A percentile compares a stretch with the other conserved stretches of the same genome.
Evolutionary conservation across 73 alveolate species (phyloP).

Genomic region (Effrenium voratum): DNA sequence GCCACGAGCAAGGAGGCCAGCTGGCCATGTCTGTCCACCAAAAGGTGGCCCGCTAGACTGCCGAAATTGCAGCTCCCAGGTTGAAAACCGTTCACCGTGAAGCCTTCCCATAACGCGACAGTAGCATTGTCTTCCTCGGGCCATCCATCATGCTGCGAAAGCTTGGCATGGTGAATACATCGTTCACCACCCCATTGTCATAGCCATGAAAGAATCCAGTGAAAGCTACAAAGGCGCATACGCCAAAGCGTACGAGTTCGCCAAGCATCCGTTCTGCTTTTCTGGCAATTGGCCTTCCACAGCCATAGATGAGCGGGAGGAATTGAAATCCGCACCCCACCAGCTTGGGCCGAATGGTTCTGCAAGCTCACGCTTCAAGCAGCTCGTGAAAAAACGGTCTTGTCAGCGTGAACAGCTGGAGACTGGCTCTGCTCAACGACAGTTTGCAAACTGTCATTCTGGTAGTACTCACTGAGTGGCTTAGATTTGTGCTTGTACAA

Average conservation of each 20-base stretch:
- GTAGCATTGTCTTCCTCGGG: slow-evolving; percentile 61
- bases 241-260: too few relatives aligned
- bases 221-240: not conserved
- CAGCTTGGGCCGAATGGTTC: not conserved
- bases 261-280: not conserved
- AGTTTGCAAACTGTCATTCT: not conserved
- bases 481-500: not conserved
- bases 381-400: slow-evolving; percentile 28
- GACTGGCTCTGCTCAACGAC: slow-evolving; percentile 17
- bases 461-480: not conserved
- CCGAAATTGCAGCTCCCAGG: slow-evolving; percentile 40
- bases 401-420: too few relatives aligned
- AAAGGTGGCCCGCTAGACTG: slow-evolving; percentile 64
- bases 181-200: slow-evolving; percentile 86
- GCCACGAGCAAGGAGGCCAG: slow-evolving; percentile 36
- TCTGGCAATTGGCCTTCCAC: not conserved
- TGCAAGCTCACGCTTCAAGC: not conserved
- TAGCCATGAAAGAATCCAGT: slow-evolving; percentile 75
- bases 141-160: slow-evolving; percentile 55
- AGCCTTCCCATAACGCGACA: slow-evolving; percentile 79
- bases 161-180: slow-evolving; percentile 80
- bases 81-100: slow-evolving; percentile 86
- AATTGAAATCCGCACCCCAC: too few relatives aligned
- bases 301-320: not conserved
- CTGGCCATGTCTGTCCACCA: slow-evolving; percentile 74